Evolutionary conservation across 352 stramenopile species (phyloP), one percentile per base, ranked within the genome.

Genomic region (Pythium folliculosum): DNA sequence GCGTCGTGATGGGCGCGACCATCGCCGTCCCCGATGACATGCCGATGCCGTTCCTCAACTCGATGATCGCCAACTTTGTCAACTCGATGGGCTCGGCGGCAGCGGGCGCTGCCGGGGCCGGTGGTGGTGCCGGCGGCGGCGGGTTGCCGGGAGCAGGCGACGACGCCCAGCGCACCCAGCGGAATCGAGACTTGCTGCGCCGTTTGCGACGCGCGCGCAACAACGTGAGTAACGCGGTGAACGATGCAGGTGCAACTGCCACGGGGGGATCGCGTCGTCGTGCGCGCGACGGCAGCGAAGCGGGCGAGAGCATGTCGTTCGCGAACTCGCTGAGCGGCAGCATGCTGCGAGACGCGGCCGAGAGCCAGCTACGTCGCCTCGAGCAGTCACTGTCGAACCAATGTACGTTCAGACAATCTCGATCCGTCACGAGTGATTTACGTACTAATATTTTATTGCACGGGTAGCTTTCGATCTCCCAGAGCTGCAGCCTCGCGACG

Each of bases 41-140:
- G 38, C 84, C 69, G n/a, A 86, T 92, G 79, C 87, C 87, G 14
- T 94, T 95, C 74, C 72, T 95, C 9, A 92, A 82, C 61, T 91
- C 84, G 2, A 86, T 95, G 76, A 86, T 95, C 52, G 77, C 84
- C 21, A 92, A 92, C 63, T 78, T 94, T 47, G 81, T 92, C 23
- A 89, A 72, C 47, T 65, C 59, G 50, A 67, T 73, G 61, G 67
- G 67, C 56, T 40, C 53, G 9, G 67, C 60, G 3, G 45, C 67
- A 0, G 51, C 55, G 0, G 54, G 19, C 14, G 54, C 23, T 1
- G 45, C 38, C 27, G 44, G 44, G 3, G 44, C 2, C 13, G 43
- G 5, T 43, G 49, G 2, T 4, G 45, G 7, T 5, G 40, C 27
- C 27, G 63, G 21, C 1, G 35, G n/a, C 21, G 60, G 22, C 17